These are phyloP conservation scores for Hypoxylon lienhwacheense DNA, from an alignment of 495 filamentous ascomycete genomes.

Conservation along the genomic window DNA sequence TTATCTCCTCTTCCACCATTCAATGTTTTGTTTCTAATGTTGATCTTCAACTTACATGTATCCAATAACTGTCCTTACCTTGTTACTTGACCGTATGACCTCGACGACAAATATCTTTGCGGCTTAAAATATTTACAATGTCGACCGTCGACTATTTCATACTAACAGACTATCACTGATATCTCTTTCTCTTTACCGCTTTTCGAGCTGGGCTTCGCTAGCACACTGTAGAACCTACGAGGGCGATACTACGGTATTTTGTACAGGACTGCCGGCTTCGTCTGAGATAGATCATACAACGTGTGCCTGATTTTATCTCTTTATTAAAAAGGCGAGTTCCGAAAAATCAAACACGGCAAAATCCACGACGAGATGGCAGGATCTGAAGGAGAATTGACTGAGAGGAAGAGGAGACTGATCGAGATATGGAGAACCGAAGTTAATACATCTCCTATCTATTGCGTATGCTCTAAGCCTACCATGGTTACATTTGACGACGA, in stretches of 20 bases:
- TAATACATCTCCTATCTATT: constrained; percentile 7
- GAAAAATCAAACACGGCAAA: no score
- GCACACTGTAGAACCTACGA: background rate
- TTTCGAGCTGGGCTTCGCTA: background rate
- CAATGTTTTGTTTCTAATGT: no score
- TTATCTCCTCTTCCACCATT: no score
- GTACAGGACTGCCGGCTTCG: no score
- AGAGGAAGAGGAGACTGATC: constrained; percentile 16
- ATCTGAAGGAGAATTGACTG: background rate
- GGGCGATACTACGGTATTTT: background rate
- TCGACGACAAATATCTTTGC: no score
- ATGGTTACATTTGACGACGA: background rate
- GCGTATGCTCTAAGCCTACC: constrained; percentile 26
- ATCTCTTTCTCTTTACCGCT: background rate
- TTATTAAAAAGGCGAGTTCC: no score
- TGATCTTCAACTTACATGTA: no score
- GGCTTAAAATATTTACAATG: no score
- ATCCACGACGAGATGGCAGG: constrained; percentile 3
- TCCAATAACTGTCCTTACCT: no score
- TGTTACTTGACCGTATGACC: no score
- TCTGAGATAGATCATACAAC: no score
- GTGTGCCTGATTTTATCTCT: no score
- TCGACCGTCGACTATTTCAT: background rate
- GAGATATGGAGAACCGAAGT: constrained; percentile 38
- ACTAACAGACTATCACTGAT: background rate